Percentiles rank a stretch among this genome's conserved stretches.
Evolutionary conservation across 768 basidiomycete genomes (phyloP).

Genomic region (Lenzites betulinus): DNA sequence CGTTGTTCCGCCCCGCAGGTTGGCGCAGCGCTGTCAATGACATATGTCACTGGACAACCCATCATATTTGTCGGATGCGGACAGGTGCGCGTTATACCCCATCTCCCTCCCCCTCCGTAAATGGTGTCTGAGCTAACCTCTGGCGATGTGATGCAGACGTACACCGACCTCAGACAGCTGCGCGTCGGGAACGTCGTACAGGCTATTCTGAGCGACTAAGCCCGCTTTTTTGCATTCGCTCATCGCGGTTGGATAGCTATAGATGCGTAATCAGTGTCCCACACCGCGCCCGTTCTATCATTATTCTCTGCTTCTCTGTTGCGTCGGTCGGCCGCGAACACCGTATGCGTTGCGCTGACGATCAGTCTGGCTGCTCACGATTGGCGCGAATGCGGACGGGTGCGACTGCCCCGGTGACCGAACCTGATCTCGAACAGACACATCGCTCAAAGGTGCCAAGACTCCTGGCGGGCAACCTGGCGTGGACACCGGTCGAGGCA

Average conservation of each 20-base stretch:
- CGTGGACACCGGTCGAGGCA: no score
- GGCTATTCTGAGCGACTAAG: slow-evolving; percentile 79
- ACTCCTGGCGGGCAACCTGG: no score
- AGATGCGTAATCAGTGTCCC: not conserved
- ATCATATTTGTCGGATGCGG: slow-evolving; percentile 99
- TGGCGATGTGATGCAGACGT: slow-evolving; percentile 59
- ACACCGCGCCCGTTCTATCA: not conserved
- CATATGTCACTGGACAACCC: slow-evolving; percentile 97
- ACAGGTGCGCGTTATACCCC: slow-evolving; percentile 60
- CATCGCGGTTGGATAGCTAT: not conserved
- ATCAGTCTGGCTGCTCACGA: not conserved
- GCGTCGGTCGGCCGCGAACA: not conserved
- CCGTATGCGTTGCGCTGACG: not conserved
- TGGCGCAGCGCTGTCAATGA: slow-evolving; percentile 98
- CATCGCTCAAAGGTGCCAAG: no score
- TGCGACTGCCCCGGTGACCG: no score
- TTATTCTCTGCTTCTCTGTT: not conserved
- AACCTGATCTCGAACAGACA: no score
- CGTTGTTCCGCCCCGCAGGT: slow-evolving; percentile 55
- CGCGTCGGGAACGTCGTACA: slow-evolving; percentile 91
- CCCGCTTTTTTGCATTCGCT: not conserved
- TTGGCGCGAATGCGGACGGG: no score
- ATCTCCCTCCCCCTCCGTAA: not conserved
- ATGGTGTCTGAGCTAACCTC: not conserved
- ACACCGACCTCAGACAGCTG: slow-evolving; percentile 91